Evolutionary conservation across 306 rosid genomes (phyloP).

Genomic region (Adenanthera pavonina): DNA sequence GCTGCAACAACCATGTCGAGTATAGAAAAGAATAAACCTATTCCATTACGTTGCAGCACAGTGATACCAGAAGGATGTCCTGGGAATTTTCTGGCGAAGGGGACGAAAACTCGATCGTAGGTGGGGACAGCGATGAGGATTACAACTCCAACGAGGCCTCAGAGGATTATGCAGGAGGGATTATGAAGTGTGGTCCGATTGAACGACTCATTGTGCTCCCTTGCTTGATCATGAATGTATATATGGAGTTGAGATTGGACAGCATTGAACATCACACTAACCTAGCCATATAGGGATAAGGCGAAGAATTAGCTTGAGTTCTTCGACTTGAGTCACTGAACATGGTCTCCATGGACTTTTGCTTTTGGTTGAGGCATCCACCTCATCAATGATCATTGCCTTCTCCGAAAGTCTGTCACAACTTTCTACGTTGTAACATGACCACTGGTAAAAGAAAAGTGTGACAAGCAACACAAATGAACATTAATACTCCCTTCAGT

Average conservation of each 20-base stretch:
- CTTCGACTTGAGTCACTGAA: constrained; percentile 73
- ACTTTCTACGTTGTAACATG: neutral
- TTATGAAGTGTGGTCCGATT: neutral
- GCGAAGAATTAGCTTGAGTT: constrained; percentile 67
- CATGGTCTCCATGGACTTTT: constrained; percentile 76
- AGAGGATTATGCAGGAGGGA: neutral
- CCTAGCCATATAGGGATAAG: constrained; percentile 76
- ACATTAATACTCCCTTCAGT: too few species aligned
- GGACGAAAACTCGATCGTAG: constrained; percentile 53
- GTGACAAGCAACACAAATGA: neutral
- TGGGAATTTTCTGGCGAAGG: constrained; percentile 44
- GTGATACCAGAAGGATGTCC: constrained; percentile 62
- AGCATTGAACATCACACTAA: constrained; percentile 59
- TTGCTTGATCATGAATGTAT: constrained; percentile 73
- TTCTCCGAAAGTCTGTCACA: constrained; percentile 61
- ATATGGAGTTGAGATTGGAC: constrained; percentile 62
- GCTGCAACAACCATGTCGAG: constrained; percentile 64
- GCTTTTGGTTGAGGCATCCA: constrained; percentile 47
- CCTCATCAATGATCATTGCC: constrained; percentile 64
- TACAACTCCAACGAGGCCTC: neutral
- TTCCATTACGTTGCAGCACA: constrained; percentile 65
- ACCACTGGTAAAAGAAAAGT: constrained; percentile 1
- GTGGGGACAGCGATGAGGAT: constrained; percentile 46
- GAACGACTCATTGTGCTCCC: constrained; percentile 60
- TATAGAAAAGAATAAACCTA: constrained; percentile 62